phyloP scores from a whole-genome alignment of 2,329 filamentous ascomycete species.

The Ophiocordyceps robertsii region DNA sequence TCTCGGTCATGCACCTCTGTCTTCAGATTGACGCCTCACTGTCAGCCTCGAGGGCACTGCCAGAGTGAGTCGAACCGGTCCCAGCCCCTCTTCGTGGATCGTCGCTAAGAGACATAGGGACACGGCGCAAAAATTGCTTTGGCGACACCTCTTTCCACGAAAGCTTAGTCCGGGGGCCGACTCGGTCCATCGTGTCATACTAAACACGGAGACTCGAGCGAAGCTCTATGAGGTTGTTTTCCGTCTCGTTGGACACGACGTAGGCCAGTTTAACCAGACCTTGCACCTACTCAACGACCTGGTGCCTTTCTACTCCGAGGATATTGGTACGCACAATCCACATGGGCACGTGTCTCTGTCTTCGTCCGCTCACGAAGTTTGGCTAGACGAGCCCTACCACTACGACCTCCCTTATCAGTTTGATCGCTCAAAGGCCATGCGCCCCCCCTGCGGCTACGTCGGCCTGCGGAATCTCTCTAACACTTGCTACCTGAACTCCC shows the following conservation, averaged over 20 bases:
- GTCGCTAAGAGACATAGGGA: slow-evolving; percentile 9
- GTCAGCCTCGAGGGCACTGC: slow-evolving; percentile 9
- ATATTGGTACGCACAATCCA: slow-evolving; percentile 19
- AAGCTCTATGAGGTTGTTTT: slow-evolving; percentile 49
- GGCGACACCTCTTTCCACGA: slow-evolving; percentile 50
- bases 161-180: slow-evolving; percentile 3
- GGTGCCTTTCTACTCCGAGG: slow-evolving; percentile 24
- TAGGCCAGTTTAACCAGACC: slow-evolving; percentile 33
- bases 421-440: slow-evolving; percentile 54
- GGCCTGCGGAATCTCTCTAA: slow-evolving; percentile 87
- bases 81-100: neutral
- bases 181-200: slow-evolving; percentile 25
- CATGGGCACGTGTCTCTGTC: neutral
- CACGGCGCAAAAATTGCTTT: slow-evolving; percentile 35
- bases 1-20: slow-evolving; percentile 16
- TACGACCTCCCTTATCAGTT: slow-evolving; percentile 49
- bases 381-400: slow-evolving; percentile 34
- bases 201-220: slow-evolving; percentile 41
- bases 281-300: slow-evolving; percentile 25
- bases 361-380: neutral
- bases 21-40: slow-evolving; percentile 14
- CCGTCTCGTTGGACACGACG: slow-evolving; percentile 37
- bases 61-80: slow-evolving; percentile 10
- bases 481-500: slow-evolving; percentile 93
- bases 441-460: slow-evolving; percentile 68